Conservation (phyloP, 2,329 filamentous ascomycete genomes). For the Biscogniauxia sp. region DNA sequence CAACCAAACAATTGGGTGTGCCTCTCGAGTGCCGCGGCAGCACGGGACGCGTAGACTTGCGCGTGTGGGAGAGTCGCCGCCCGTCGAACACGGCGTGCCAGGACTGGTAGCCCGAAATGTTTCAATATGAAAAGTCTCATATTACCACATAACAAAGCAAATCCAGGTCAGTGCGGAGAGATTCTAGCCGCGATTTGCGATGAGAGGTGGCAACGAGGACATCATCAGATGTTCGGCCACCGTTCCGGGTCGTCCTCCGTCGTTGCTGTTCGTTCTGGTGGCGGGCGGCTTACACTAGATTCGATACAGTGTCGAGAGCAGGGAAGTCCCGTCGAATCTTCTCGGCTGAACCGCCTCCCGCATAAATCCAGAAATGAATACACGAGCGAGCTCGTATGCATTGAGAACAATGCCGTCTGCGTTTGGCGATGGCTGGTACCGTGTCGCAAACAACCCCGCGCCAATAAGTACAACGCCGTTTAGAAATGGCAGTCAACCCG, state of each 20-base stretch:
- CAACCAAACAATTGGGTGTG: neutral
- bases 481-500: neutral
- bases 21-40: neutral
- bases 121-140: neutral
- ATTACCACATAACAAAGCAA: neutral
- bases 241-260: neutral
- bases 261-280: neutral
- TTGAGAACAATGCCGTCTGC: neutral
- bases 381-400: neutral
- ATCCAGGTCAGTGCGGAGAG: neutral
- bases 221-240: neutral
- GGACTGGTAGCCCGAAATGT: neutral
- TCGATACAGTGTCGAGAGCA: neutral
- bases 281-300: neutral
- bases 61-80: neutral
- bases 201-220: neutral
- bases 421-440: neutral
- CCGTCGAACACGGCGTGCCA: neutral
- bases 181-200: neutral
- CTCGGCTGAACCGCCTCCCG: neutral
- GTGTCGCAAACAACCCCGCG: neutral
- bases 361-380: neutral
- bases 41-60: neutral
- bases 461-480: neutral
- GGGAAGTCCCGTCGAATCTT: neutral